These are phyloP conservation scores for Lepidium africanum DNA, from an alignment of 345 rosid species.

Conservation along the genomic window DNA sequence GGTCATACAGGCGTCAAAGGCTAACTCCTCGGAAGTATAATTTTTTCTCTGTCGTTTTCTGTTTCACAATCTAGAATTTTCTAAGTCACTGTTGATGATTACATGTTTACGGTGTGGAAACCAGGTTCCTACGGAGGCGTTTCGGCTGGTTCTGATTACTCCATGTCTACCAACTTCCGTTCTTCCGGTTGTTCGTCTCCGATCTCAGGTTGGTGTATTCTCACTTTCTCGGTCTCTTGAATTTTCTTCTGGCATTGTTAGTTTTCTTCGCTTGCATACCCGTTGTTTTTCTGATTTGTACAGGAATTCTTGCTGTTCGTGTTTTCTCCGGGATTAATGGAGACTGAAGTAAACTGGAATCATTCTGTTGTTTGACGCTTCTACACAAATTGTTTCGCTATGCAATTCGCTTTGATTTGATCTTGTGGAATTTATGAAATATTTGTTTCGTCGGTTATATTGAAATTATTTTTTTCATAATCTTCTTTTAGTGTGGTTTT, in stretches of 20 bases:
- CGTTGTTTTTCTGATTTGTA: background rate
- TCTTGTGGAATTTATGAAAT: background rate
- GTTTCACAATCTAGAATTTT: background rate
- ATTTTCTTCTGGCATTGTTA: background rate
- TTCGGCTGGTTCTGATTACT: background rate
- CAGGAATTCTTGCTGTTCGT: background rate
- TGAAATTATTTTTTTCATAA: background rate
- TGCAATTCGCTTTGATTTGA: background rate
- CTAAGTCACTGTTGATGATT: background rate
- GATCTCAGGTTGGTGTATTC: constrained; percentile 9
- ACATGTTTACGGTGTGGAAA: background rate
- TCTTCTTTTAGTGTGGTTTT: background rate
- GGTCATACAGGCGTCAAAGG: background rate
- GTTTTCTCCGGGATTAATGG: background rate
- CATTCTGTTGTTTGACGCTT: background rate
- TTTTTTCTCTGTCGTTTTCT: background rate
- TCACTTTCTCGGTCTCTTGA: background rate
- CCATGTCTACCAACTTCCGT: constrained; percentile 16
- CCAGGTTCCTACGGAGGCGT: constrained; percentile 19
- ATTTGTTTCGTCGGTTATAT: background rate
- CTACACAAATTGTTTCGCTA: background rate
- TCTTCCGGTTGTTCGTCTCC: constrained; percentile 16
- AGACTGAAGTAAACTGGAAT: background rate
- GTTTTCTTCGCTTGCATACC: constrained; percentile 10
- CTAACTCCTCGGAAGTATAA: background rate